phyloP scores from a whole-genome alignment of 345 rosid species.

The Camelina sativa region DNA sequence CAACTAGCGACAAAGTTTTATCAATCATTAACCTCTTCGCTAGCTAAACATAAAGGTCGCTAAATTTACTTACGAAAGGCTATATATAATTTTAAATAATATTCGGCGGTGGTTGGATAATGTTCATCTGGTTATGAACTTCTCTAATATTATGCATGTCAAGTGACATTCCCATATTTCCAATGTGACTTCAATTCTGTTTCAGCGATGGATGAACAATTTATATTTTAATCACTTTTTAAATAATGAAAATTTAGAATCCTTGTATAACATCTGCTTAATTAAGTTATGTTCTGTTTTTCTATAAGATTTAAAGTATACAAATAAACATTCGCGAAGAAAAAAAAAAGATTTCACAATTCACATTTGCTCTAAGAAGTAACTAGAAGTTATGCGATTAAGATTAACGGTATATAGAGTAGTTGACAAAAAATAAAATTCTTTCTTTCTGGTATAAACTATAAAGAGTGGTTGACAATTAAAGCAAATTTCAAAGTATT shows the following conservation, averaged over 20 bases:
- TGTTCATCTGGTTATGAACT: background rate
- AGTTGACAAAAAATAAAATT: background rate
- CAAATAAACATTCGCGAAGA: too few relatives aligned
- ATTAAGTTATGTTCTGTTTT: too few relatives aligned
- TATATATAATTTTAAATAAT: background rate
- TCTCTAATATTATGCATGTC: background rate
- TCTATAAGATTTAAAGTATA: too few relatives aligned
- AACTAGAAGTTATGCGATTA: background rate
- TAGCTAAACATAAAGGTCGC: background rate
- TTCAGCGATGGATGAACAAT: background rate
- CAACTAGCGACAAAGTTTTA: background rate
- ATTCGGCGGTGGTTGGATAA: background rate
- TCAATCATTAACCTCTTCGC: background rate
- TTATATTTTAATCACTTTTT: too few relatives aligned
- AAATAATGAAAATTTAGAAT: too few relatives aligned
- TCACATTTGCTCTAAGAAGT: background rate
- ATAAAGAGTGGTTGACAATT: constrained; percentile 34
- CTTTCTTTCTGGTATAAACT: background rate
- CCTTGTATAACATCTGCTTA: too few relatives aligned
- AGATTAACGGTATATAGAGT: background rate
- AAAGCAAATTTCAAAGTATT: constrained; percentile 18
- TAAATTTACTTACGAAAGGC: background rate
- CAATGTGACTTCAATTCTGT: background rate
- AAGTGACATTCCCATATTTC: background rate
- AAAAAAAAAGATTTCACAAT: background rate